Evolutionary conservation across 495 filamentous ascomycete species (phyloP), one percentile per base, ranked within the genome.

Genomic region (Lepraria neglecta): DNA sequence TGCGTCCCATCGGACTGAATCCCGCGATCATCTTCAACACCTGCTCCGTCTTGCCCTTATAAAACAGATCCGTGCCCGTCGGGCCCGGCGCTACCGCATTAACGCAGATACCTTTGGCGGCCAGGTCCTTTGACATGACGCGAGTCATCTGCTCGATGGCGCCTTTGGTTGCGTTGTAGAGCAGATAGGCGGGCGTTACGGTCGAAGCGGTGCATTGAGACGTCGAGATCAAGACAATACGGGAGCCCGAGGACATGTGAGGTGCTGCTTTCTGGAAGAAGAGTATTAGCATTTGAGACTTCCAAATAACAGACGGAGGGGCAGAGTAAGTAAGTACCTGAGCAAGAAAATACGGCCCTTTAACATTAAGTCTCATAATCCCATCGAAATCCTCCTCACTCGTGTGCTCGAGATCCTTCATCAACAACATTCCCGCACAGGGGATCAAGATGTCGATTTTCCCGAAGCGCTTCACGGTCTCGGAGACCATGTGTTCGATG

Each of bases 71-170:
- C 1, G 86, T 88, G 6, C 69, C 82, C 0, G 82, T 87, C 6
- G 85, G 85, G 0, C 85, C 87, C 0, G 85, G 86, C 0, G 86
- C 80, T 14, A 90, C 72, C 27, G 74, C 74, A 68, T 90, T 89
- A 27, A 89, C 87, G 15, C 72, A 69, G 62, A 89, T 84, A 0
- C 78, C 79, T 59, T 80, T 81, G 10, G 75, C 69, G 6, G 76
- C 85, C 45, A 89, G 77, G 51, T 87, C 84, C 69, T 89, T 89
- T 48, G 81, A 76, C 47, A 88, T 69, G 15, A 82, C 75, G 7
- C 85, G 78, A 0, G 79, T 78, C 76, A 90, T 84, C 67, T 89
- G 85, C 68, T 89, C 84, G 50, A 90, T 78, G 6, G 87, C 84
- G 54, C 85, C 87, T 65, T 90, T 90, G 58, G 79, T 82, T 0